phyloP scores from a whole-genome alignment of 495 filamentous ascomycete genomes.

The Schizothecium vesticola region DNA sequence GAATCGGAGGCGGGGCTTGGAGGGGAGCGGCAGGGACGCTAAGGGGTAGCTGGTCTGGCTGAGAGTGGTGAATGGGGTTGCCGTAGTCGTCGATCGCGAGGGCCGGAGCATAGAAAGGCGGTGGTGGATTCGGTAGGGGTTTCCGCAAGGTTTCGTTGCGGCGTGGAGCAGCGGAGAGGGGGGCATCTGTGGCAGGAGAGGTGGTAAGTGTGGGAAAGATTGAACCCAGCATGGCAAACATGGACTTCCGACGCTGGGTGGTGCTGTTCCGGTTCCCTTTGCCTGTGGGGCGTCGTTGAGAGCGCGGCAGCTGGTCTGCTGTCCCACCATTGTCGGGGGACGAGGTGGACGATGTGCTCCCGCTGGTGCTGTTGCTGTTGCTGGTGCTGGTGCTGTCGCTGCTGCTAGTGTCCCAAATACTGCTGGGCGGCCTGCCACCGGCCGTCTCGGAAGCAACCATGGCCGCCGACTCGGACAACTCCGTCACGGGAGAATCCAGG shows the following conservation, averaged over 20 bases:
- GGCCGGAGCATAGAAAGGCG: not conserved
- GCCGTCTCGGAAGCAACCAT: not conserved
- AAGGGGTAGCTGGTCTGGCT: not conserved
- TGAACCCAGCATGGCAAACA: slow-evolving; percentile 12
- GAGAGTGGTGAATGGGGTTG: not conserved
- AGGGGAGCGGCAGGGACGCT: not conserved
- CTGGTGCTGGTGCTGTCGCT: not conserved
- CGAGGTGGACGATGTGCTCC: not conserved
- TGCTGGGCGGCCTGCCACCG: not conserved
- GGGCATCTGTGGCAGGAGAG: slow-evolving; percentile 6
- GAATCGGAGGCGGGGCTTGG: slow-evolving; percentile 5
- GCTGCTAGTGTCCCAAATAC: not conserved
- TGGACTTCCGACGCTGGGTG: slow-evolving; percentile 9
- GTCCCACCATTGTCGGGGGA: not conserved
- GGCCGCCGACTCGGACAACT: not conserved
- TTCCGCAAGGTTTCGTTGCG: slow-evolving; percentile 11
- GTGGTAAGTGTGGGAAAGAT: slow-evolving; percentile 17
- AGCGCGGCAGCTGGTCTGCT: not conserved
- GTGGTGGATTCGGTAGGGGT: slow-evolving; percentile 11
- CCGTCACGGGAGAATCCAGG: not conserved
- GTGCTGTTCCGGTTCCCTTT: slow-evolving; percentile 1
- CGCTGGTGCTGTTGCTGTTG: not conserved
- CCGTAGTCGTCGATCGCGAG: not conserved
- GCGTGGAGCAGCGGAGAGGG: not conserved
- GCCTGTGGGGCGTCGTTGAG: not conserved